phyloP scores from a whole-genome alignment of 345 rosid species.

The Aquilaria sinensis region DNA sequence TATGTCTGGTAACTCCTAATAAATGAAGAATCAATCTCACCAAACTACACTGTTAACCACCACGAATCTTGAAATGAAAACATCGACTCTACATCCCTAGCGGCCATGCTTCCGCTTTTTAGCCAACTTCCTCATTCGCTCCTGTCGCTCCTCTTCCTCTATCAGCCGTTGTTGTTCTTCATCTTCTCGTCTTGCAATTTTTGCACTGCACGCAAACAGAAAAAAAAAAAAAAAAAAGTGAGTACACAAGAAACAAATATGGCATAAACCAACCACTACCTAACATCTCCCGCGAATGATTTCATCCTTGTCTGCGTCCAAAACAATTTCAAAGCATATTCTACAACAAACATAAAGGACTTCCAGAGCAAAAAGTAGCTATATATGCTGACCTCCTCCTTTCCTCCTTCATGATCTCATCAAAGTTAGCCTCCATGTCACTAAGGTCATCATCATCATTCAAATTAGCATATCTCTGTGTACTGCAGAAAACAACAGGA shows the following conservation, averaged over 20 bases:
- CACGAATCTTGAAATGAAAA: too few relatives aligned
- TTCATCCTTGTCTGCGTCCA: background rate
- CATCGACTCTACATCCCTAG: too few relatives aligned
- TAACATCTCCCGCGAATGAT: background rate
- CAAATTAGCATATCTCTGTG: constrained; percentile 22
- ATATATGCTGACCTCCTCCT: constrained; percentile 50
- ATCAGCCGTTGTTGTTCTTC: constrained; percentile 52
- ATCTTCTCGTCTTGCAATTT: constrained; percentile 63
- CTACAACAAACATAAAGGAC: background rate
- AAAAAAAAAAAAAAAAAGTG: background rate
- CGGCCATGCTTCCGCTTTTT: constrained; percentile 51
- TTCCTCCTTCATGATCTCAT: constrained; percentile 74
- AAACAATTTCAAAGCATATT: background rate
- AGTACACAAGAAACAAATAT: background rate
- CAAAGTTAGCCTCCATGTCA: constrained; percentile 86
- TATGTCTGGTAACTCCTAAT: too few relatives aligned
- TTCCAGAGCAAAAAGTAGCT: background rate
- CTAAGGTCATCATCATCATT: constrained; percentile 53
- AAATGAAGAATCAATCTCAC: too few relatives aligned
- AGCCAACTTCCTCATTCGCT: constrained; percentile 32
- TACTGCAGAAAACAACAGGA: constrained; percentile 24
- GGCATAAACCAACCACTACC: background rate
- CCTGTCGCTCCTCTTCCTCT: constrained; percentile 66
- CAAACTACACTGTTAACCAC: too few relatives aligned
- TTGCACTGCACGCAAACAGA: constrained; percentile 37